Percentiles rank a stretch among this genome's conserved stretches.
Evolutionary conservation across 257 asterid species (phyloP).

Genomic region (Nicotiana undulata): DNA sequence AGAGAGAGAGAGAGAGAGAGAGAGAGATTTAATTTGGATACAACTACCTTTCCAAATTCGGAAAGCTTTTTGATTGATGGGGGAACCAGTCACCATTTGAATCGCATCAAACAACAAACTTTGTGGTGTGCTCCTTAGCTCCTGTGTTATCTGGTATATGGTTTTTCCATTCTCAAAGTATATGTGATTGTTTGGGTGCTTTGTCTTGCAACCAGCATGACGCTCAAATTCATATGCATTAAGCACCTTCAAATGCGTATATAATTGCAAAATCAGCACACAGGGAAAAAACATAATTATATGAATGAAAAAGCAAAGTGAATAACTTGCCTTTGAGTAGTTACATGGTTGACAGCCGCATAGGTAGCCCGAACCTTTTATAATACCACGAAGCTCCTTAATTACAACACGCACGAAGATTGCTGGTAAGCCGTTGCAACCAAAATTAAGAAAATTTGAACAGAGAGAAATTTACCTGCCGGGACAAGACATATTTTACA

Average conservation of each 20-base stretch:
- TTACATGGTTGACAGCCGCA: constrained; percentile 83
- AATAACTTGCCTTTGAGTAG: constrained; percentile 60
- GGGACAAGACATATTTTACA: constrained; percentile 59
- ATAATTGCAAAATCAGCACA: neutral
- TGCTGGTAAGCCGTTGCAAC: constrained; percentile 10
- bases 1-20: neutral
- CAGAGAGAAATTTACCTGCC: constrained; percentile 47
- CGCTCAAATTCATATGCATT: constrained; percentile 94
- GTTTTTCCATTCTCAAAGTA: constrained; percentile 88
- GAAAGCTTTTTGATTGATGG: constrained; percentile 89
- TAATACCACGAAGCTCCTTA: constrained; percentile 84
- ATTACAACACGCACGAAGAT: neutral
- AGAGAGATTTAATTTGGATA: neutral
- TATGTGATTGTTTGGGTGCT: constrained; percentile 94
- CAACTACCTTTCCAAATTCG: constrained; percentile 87
- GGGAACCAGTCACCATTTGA: constrained; percentile 81
- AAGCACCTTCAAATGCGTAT: constrained; percentile 43
- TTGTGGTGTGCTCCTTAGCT: constrained; percentile 73
- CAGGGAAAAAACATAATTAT: neutral
- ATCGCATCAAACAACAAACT: constrained; percentile 71
- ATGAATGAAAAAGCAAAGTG: neutral
- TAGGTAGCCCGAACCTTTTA: constrained; percentile 88
- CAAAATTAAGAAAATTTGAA: neutral
- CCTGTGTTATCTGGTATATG: constrained; percentile 89
- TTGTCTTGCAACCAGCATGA: constrained; percentile 87